Evolutionary conservation across 768 basidiomycete species (phyloP).

Genomic region (Tulasnella sp.): DNA sequence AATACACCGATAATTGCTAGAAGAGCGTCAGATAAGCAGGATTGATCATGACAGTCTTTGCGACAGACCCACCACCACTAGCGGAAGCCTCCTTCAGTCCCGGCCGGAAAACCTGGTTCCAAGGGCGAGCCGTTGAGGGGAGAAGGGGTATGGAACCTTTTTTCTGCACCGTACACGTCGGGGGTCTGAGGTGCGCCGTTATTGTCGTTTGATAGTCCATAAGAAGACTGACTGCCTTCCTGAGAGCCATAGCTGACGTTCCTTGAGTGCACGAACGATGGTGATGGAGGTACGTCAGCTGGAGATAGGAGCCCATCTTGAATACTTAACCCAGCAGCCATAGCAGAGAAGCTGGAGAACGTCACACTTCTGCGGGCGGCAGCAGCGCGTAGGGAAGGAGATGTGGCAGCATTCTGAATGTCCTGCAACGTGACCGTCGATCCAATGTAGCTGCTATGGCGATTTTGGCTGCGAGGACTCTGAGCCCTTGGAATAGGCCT

Average conservation of each 20-base stretch:
- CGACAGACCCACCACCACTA: neutral
- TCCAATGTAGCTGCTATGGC: slow-evolving; percentile 5
- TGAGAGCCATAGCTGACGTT: slow-evolving; percentile 7
- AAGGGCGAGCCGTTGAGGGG: slow-evolving; percentile 4
- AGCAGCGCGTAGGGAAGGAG: slow-evolving; percentile 6
- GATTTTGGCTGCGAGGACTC: slow-evolving; percentile 10
- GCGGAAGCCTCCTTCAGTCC: neutral
- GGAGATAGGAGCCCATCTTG: neutral
- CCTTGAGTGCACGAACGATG: neutral
- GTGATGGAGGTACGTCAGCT: neutral
- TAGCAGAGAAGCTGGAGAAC: slow-evolving; percentile 26
- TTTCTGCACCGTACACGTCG: neutral
- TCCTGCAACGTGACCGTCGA: slow-evolving; percentile 7
- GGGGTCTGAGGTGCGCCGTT: neutral
- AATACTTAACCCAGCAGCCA: slow-evolving; percentile 9
- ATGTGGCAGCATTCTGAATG: neutral
- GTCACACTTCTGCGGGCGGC: slow-evolving; percentile 24
- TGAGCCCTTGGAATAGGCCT: neutral
- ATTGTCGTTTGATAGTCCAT: slow-evolving; percentile 1
- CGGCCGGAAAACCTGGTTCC: neutral
- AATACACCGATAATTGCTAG: neutral
- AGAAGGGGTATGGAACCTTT: neutral
- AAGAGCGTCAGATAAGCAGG: neutral
- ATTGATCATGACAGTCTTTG: neutral
- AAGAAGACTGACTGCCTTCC: neutral